Conservation (phyloP, 257 asterid species). For the Salvia splendens region DNA sequence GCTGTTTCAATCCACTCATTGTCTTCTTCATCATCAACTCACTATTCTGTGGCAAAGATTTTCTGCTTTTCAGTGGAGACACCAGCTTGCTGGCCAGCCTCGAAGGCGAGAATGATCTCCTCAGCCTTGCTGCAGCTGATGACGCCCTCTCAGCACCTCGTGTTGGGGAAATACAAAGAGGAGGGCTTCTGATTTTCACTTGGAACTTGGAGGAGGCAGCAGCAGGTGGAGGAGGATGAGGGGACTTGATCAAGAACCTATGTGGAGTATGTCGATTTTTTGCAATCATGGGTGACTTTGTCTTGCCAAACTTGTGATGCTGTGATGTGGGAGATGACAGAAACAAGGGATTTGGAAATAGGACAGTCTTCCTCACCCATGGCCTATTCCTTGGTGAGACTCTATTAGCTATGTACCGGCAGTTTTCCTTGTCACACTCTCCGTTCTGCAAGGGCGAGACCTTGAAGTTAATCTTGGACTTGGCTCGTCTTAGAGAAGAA, state of each 20-base stretch:
- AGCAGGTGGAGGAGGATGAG: constrained; percentile 37
- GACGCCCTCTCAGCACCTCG: constrained; percentile 37
- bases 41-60: constrained; percentile 36
- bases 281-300: constrained; percentile 59
- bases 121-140: constrained; percentile 28
- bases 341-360: constrained; percentile 82
- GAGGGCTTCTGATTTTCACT: constrained; percentile 50
- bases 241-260: constrained; percentile 84
- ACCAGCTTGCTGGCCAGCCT: constrained; percentile 36
- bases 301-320: constrained; percentile 53
- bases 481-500: constrained; percentile 53
- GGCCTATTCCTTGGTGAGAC: constrained; percentile 86
- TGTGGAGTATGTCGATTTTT: constrained; percentile 61
- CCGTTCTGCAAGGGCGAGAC: constrained; percentile 50
- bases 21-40: constrained; percentile 52
- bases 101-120: constrained; percentile 41
- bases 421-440: constrained; percentile 63
- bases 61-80: constrained; percentile 37
- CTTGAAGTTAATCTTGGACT: constrained; percentile 81
- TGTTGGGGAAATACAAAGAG: constrained; percentile 52
- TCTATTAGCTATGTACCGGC: constrained; percentile 68
- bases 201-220: constrained; percentile 36
- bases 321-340: constrained; percentile 60
- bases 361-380: constrained; percentile 81
- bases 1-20: constrained; percentile 69